These are phyloP conservation scores for Bromus sterilis DNA, from an alignment of 176 grass and related monocot species.

Conservation along the genomic window DNA sequence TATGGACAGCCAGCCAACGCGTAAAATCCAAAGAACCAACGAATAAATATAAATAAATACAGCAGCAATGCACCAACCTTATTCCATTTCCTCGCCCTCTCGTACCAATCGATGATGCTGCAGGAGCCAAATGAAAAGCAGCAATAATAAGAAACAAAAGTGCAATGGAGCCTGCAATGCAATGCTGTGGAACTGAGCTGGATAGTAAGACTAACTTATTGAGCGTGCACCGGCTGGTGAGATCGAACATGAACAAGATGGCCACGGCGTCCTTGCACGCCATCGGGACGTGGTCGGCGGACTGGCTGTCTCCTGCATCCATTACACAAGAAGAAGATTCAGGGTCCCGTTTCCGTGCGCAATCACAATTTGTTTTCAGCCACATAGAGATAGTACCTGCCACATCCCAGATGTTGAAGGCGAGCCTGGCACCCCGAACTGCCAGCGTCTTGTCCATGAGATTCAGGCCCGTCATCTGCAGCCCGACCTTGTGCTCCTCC, in stretches of 20 bases:
- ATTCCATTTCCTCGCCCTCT: conserved; percentile 91
- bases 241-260: conserved; percentile 96
- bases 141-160: conserved; percentile 15
- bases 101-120: conserved; percentile 82
- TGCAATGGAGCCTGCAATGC: neutral
- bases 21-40: neutral
- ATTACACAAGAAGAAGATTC: neutral
- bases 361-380: neutral
- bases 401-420: conserved; percentile 90
- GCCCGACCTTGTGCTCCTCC: conserved; percentile 70
- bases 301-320: conserved; percentile 56
- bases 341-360: neutral
- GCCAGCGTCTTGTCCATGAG: conserved; percentile 88
- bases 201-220: conserved; percentile 54
- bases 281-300: conserved; percentile 65
- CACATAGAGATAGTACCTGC: conserved; percentile 39
- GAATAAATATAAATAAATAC: neutral
- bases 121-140: neutral
- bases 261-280: conserved; percentile 95
- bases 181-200: neutral
- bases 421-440: conserved; percentile 66
- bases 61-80: conserved; percentile 48
- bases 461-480: conserved; percentile 88
- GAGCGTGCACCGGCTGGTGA: conserved; percentile 81
- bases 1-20: too few species aligned